phyloP scores from a whole-genome alignment of 352 stramenopile species.

The Pythium monospermum region DNA sequence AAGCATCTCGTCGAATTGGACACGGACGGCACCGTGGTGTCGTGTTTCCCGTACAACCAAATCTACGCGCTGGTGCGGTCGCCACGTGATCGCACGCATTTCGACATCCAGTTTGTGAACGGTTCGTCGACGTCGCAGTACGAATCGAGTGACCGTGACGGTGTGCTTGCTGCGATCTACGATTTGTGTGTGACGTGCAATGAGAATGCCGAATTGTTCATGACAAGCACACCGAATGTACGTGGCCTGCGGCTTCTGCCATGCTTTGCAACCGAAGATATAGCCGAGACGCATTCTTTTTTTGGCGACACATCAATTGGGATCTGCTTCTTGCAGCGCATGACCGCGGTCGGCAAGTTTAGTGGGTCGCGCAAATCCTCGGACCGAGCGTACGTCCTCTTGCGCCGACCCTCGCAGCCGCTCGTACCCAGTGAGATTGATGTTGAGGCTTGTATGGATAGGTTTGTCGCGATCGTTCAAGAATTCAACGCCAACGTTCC shows the following conservation, averaged over 20 bases:
- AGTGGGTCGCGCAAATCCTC: constrained; percentile 42
- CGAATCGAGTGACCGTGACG: constrained; percentile 58
- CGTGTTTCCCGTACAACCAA: constrained; percentile 53
- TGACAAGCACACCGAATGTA: constrained; percentile 63
- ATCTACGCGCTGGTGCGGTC: constrained; percentile 71
- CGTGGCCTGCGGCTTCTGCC: constrained; percentile 62
- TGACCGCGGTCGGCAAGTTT: constrained; percentile 65
- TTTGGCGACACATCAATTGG: constrained; percentile 79
- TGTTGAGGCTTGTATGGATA: constrained; percentile 24
- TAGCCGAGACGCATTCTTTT: constrained; percentile 61
- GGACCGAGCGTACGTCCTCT: constrained; percentile 53
- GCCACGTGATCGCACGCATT: constrained; percentile 35
- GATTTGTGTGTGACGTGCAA: constrained; percentile 75
- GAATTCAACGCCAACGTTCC: constrained; percentile 91
- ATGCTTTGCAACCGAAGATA: constrained; percentile 68
- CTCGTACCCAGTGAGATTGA: constrained; percentile 10
- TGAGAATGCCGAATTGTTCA: constrained; percentile 67
- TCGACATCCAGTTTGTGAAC: constrained; percentile 74
- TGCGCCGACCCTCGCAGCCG: too few relatives aligned
- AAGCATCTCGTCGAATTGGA: constrained; percentile 71
- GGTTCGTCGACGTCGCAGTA: constrained; percentile 52
- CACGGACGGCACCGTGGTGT: constrained; percentile 38
- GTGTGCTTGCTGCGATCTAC: constrained; percentile 68
- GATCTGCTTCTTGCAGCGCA: constrained; percentile 72
- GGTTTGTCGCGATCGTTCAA: constrained; percentile 74